Percentiles rank a stretch among this genome's conserved stretches.
These are phyloP conservation scores for Pachysandra terminalis DNA, from an alignment of 164 flowering plant genomes.

Conservation along the genomic window DNA sequence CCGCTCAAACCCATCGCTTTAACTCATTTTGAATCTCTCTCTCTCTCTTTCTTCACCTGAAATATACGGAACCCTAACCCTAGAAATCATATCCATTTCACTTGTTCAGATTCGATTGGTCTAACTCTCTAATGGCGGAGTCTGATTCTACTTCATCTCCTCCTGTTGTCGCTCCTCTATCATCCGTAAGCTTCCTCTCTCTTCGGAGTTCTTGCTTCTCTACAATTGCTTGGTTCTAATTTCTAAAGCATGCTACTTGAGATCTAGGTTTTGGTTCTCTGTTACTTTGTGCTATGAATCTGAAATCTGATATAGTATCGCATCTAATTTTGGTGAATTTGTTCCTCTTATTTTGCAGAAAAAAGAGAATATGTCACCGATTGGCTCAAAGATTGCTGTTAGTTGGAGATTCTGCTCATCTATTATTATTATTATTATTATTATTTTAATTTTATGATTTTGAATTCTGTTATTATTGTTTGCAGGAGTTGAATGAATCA, in stretches of 20 bases:
- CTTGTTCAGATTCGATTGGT: not conserved
- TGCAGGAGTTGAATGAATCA: conserved; percentile 67
- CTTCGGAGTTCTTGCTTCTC: not conserved
- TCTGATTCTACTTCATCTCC: conserved; percentile 35
- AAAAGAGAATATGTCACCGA: conserved; percentile 54
- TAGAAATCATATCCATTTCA: conserved; percentile 1
- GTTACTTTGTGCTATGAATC: conserved; percentile 9
- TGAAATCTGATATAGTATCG: conserved; percentile 8
- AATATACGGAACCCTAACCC: conserved; percentile 11
- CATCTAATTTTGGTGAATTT: not conserved
- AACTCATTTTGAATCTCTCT: not conserved
- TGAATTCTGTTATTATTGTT: not conserved
- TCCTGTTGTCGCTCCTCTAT: conserved; percentile 22
- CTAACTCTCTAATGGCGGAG: conserved; percentile 30
- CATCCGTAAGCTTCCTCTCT: conserved; percentile 11
- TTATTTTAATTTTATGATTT: not conserved
- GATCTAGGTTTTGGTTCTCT: not conserved
- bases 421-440: not conserved
- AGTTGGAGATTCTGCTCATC: not conserved
- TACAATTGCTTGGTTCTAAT: not conserved
- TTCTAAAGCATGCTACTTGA: not conserved
- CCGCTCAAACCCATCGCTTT: conserved; percentile 14
- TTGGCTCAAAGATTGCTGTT: conserved; percentile 56
- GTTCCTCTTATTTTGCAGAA: conserved; percentile 34
- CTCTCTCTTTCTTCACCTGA: not conserved